Conservation (phyloP, 2,329 filamentous ascomycete species). For the Penicillium sclerotigenum region DNA sequence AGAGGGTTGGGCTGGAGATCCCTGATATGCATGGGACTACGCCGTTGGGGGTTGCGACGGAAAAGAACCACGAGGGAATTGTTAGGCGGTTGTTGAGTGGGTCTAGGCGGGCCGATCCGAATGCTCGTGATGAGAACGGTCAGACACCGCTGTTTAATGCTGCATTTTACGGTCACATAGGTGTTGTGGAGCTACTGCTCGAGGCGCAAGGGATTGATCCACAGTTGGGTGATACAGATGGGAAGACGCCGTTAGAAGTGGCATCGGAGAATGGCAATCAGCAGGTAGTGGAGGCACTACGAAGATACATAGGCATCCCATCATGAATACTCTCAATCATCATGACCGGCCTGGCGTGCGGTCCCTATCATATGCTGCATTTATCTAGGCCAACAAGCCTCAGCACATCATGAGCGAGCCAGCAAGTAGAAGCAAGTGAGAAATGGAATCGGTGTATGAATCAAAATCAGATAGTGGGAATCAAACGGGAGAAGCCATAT, state of each 20-base stretch:
- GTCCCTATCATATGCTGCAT: neutral
- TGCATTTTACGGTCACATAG: slow-evolving; percentile 13
- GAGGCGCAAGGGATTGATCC: slow-evolving; percentile 12
- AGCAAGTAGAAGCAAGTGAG: neutral
- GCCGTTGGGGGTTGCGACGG: slow-evolving; percentile 17
- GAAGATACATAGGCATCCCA: neutral
- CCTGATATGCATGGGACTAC: slow-evolving; percentile 19
- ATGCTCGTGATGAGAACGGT: slow-evolving; percentile 16
- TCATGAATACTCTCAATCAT: neutral
- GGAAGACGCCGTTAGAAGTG: slow-evolving; percentile 1
- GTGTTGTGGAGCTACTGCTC: slow-evolving; percentile 14
- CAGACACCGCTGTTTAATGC: slow-evolving; percentile 20
- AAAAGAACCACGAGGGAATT: slow-evolving; percentile 3
- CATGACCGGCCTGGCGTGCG: neutral
- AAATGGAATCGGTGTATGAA: neutral
- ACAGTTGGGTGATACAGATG: neutral
- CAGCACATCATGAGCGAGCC: neutral
- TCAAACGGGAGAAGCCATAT: neutral
- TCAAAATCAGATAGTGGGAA: neutral
- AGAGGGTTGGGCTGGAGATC: slow-evolving; percentile 17
- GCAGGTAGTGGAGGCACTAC: neutral
- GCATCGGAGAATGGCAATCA: neutral
- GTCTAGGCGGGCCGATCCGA: slow-evolving; percentile 13
- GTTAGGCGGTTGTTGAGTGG: slow-evolving; percentile 12
- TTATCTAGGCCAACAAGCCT: neutral